Conservation (phyloP, 768 basidiomycete genomes). For the Solioccasus polychromus region DNA sequence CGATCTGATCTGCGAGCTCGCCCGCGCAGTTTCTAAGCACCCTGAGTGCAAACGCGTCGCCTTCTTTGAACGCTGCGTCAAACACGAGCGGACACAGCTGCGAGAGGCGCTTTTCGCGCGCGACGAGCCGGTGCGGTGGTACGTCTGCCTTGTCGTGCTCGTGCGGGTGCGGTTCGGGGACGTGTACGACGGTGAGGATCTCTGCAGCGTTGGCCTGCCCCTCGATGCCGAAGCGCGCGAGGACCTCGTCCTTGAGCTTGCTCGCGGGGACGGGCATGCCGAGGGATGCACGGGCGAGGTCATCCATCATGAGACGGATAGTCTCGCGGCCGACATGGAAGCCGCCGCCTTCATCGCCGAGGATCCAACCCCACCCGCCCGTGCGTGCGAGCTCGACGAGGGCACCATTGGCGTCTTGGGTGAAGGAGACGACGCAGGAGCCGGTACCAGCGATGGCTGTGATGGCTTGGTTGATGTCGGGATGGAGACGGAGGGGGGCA, state of each 20-base stretch:
- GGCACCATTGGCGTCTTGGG: slow-evolving; percentile 34
- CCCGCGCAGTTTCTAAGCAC: slow-evolving; percentile 53
- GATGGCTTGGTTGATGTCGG: slow-evolving; percentile 60
- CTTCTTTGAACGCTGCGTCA: slow-evolving; percentile 65
- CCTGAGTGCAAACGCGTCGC: slow-evolving; percentile 60
- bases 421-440: slow-evolving; percentile 69
- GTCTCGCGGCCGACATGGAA: slow-evolving; percentile 78
- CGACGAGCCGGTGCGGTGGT: slow-evolving; percentile 29
- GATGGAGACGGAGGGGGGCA: slow-evolving; percentile 64
- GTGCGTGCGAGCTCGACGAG: slow-evolving; percentile 64
- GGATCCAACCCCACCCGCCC: slow-evolving; percentile 83
- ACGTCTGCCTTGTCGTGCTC: slow-evolving; percentile 11
- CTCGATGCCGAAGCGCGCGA: slow-evolving; percentile 53
- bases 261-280: slow-evolving; percentile 21
- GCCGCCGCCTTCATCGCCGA: slow-evolving; percentile 83
- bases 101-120: slow-evolving; percentile 73
- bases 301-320: slow-evolving; percentile 60
- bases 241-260: slow-evolving; percentile 44
- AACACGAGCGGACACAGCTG: slow-evolving; percentile 77
- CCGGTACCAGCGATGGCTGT: slow-evolving; percentile 83
- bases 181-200: slow-evolving; percentile 61
- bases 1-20: slow-evolving; percentile 57
- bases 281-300: slow-evolving; percentile 50
- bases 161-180: slow-evolving; percentile 48
- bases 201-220: slow-evolving; percentile 50